phyloP scores from a whole-genome alignment of 2,329 filamentous ascomycete species.

The Aquanectria penicillioides region DNA sequence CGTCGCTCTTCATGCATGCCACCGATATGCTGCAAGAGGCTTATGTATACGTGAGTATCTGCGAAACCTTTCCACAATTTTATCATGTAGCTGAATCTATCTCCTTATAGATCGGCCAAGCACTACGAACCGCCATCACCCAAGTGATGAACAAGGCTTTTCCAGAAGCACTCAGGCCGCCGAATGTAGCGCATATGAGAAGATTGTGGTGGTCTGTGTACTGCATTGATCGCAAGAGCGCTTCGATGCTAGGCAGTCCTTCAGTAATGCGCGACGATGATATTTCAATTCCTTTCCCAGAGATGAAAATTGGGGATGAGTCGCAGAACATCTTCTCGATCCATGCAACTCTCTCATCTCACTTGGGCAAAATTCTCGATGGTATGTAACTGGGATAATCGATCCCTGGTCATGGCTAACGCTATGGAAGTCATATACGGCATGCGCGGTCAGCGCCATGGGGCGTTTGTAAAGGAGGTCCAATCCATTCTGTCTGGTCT shows the following conservation, averaged over 20 bases:
- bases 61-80: background rate
- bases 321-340: slow-evolving; percentile 29
- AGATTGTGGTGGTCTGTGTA: slow-evolving; percentile 35
- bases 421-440: slow-evolving; percentile 26
- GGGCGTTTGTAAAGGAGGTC: slow-evolving; percentile 30
- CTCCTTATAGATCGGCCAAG: slow-evolving; percentile 25
- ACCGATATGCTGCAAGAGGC: slow-evolving; percentile 32
- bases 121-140: slow-evolving; percentile 29
- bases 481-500: slow-evolving; percentile 29
- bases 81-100: background rate
- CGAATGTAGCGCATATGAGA: slow-evolving; percentile 28
- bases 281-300: slow-evolving; percentile 32
- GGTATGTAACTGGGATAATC: background rate
- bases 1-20: slow-evolving; percentile 34
- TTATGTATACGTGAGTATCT: slow-evolving; percentile 28
- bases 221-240: slow-evolving; percentile 34
- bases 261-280: slow-evolving; percentile 31
- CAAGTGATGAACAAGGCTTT: slow-evolving; percentile 30
- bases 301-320: slow-evolving; percentile 15
- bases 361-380: slow-evolving; percentile 34
- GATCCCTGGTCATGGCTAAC: background rate
- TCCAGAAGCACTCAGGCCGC: slow-evolving; percentile 24
- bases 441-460: slow-evolving; percentile 14
- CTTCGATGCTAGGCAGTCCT: slow-evolving; percentile 29
- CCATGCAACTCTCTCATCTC: slow-evolving; percentile 29